A percentile compares a stretch with the other conserved stretches of the same genome.
Evolutionary conservation across 202 grass and related monocot species (phyloP).

Genomic region (Digitaria exilis): DNA sequence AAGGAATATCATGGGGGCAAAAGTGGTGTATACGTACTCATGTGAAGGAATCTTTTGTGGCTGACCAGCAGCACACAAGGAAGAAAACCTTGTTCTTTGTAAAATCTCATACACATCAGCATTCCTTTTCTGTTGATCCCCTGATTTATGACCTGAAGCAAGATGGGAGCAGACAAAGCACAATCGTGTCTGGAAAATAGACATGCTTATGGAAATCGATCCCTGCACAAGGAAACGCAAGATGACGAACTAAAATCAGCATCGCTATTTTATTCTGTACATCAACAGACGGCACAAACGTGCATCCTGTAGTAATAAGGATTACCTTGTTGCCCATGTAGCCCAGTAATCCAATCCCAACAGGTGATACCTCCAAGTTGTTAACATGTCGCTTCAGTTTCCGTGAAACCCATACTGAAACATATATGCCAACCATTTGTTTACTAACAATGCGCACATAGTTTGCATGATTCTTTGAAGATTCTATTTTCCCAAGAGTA

Average conservation of each 20-base stretch:
- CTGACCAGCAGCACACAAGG: constrained; percentile 34
- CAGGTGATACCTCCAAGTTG: constrained; percentile 63
- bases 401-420: constrained; percentile 65
- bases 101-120: constrained; percentile 60
- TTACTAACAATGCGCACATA: constrained; percentile 64
- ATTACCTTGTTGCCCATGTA: constrained; percentile 82
- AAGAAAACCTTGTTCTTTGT: constrained; percentile 58
- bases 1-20: not conserved
- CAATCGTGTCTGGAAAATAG: constrained; percentile 65
- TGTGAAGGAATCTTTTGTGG: constrained; percentile 63
- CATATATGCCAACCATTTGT: constrained; percentile 80
- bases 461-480: constrained; percentile 27
- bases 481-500: not conserved
- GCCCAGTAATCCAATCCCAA: constrained; percentile 72
- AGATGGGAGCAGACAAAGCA: constrained; percentile 84
- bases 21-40: constrained; percentile 44
- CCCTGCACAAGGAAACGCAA: constrained; percentile 46
- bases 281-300: not conserved
- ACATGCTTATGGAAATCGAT: constrained; percentile 68
- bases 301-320: not conserved
- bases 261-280: not conserved
- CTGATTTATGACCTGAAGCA: constrained; percentile 61
- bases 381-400: constrained; percentile 57
- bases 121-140: constrained; percentile 62
- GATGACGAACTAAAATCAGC: constrained; percentile 1